Conservation (phyloP, 108 stramenopile genomes). For the Pseudonitzschia multiseries region DNA sequence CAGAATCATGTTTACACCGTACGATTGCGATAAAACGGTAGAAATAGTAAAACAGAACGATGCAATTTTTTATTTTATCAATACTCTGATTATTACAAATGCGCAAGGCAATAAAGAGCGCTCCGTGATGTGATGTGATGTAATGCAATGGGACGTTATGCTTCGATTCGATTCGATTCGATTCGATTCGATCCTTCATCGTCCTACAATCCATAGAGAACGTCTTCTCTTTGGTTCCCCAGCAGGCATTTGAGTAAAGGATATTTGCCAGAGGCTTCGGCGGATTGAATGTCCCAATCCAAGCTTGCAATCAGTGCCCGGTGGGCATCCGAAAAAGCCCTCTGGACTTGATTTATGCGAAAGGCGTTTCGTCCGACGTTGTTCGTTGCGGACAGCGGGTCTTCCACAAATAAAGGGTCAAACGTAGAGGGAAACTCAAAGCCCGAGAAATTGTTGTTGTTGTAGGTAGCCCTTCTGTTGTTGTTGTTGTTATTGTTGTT, state of each 20-base stretch:
- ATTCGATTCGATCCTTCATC: neutral
- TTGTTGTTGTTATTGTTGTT: neutral
- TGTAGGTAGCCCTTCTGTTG: neutral
- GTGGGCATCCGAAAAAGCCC: constrained; percentile 88
- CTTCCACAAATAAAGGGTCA: constrained; percentile 94
- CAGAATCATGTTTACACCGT: no score
- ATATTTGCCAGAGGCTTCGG: constrained; percentile 37
- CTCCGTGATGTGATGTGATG: no score
- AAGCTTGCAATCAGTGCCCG: constrained; percentile 76
- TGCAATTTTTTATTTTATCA: no score
- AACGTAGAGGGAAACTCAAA: constrained; percentile 59
- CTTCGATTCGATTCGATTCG: no score
- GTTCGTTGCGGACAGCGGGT: constrained; percentile 85
- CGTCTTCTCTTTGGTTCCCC: constrained; percentile 68
- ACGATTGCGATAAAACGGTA: no score
- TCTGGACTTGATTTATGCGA: constrained; percentile 85
- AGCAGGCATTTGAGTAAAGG: constrained; percentile 78
- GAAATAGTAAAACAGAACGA: no score
- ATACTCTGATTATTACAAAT: no score
- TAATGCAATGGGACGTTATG: no score
- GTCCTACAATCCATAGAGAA: constrained; percentile 53
- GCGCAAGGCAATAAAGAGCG: no score
- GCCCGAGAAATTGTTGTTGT: neutral
- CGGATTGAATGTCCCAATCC: constrained; percentile 79
- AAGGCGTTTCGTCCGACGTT: constrained; percentile 95